Conservation (phyloP, 805 yeast species). For the Yamadazyma sp. region DNA sequence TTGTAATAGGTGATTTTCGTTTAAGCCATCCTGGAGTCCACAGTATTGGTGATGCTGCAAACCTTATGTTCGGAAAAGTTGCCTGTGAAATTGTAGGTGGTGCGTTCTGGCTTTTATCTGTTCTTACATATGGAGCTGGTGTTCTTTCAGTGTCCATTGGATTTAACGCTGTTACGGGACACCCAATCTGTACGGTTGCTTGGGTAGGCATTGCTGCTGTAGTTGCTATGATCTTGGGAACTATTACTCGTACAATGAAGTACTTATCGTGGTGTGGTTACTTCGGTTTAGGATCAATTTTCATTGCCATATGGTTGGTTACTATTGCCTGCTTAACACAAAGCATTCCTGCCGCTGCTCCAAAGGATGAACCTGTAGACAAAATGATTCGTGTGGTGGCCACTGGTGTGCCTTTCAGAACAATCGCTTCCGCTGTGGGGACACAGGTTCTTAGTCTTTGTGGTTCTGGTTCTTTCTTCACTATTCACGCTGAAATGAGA, state of each 20-base stretch:
- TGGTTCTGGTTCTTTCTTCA: slow-evolving; percentile 13
- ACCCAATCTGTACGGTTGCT: slow-evolving; percentile 11
- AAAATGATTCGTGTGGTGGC: slow-evolving; percentile 12
- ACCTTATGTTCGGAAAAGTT: slow-evolving; percentile 12
- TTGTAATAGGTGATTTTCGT: slow-evolving; percentile 12
- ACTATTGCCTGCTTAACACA: slow-evolving; percentile 15
- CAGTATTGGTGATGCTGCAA: slow-evolving; percentile 15
- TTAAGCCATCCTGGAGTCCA: slow-evolving; percentile 13
- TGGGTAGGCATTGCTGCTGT: slow-evolving; percentile 14
- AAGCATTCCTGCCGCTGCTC: slow-evolving; percentile 12
- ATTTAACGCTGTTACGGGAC: slow-evolving; percentile 13
- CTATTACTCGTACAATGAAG: slow-evolving; percentile 12
- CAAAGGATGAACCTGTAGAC: slow-evolving; percentile 7
- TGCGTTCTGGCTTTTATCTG: slow-evolving; percentile 12
- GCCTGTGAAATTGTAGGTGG: slow-evolving; percentile 12
- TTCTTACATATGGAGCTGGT: slow-evolving; percentile 11
- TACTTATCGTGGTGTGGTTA: slow-evolving; percentile 13
- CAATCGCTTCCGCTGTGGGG: slow-evolving; percentile 12
- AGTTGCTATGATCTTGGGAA: slow-evolving; percentile 10
- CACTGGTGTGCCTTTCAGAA: slow-evolving; percentile 4
- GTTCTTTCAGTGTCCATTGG: slow-evolving; percentile 12
- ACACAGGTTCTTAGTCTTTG: slow-evolving; percentile 15
- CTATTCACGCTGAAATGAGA: slow-evolving; percentile 15
- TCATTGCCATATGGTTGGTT: slow-evolving; percentile 12
- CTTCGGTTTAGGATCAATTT: slow-evolving; percentile 10